Evolutionary conservation across 2,329 filamentous ascomycete species (phyloP).

Genomic region (Pyrenochaeta sp.): DNA sequence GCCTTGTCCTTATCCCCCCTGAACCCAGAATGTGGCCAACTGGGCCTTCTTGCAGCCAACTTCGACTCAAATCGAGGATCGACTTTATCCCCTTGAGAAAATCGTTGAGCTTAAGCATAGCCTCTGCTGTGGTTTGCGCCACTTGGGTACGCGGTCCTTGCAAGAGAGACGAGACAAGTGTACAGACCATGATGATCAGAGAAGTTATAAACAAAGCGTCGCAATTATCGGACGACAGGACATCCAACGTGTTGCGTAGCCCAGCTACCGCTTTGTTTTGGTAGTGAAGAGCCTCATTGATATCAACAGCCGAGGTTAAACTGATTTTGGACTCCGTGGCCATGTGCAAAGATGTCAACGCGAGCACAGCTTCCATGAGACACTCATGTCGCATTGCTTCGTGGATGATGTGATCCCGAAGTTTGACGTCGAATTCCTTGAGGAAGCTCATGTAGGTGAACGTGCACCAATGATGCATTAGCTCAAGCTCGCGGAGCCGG

Average conservation of each 20-base stretch:
- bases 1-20: no score
- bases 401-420: constrained; percentile 15
- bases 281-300: neutral
- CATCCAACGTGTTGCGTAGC: constrained; percentile 7
- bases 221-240: constrained; percentile 11
- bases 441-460: constrained; percentile 16
- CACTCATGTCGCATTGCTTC: constrained; percentile 17
- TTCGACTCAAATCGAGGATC: constrained; percentile 10
- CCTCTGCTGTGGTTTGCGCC: constrained; percentile 8
- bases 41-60: constrained; percentile 14
- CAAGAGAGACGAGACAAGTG: constrained; percentile 17
- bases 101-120: constrained; percentile 13
- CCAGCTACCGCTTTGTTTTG: constrained; percentile 12
- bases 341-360: constrained; percentile 18
- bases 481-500: constrained; percentile 14
- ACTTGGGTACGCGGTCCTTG: constrained; percentile 4
- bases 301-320: neutral
- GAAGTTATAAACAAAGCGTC: constrained; percentile 16
- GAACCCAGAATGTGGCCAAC: constrained; percentile 10
- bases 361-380: constrained; percentile 22
- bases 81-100: constrained; percentile 15
- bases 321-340: constrained; percentile 5
- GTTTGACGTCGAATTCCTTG: constrained; percentile 5
- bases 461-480: constrained; percentile 22
- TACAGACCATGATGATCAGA: constrained; percentile 18